Conservation (phyloP, 202 grass and related monocot genomes). For the Brachypodium distachyon region DNA sequence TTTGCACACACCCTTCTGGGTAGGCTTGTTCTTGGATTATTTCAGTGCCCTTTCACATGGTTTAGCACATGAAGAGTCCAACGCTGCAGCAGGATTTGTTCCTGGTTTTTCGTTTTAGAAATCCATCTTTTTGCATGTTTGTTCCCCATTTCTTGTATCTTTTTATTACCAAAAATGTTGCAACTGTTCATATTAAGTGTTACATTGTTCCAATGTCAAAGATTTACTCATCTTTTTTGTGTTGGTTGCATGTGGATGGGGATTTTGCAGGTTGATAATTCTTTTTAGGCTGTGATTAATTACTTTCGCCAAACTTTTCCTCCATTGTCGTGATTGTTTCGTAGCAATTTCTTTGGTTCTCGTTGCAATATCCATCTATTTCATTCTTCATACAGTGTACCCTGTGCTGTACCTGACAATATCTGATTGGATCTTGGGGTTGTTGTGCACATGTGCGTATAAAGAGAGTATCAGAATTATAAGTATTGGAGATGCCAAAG, state of each 20-base stretch:
- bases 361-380: not conserved
- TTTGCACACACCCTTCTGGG: too few relatives aligned
- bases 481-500: not conserved
- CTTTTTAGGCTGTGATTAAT: not conserved
- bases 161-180: not conserved
- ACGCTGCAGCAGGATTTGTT: not conserved
- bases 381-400: not conserved
- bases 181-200: not conserved
- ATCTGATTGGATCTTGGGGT: not conserved
- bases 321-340: not conserved
- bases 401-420: not conserved
- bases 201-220: not conserved
- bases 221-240: not conserved
- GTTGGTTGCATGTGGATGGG: not conserved
- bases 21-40: not conserved
- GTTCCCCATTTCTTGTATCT: not conserved
- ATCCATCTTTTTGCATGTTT: not conserved
- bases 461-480: not conserved
- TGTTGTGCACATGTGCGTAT: not conserved
- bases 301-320: not conserved
- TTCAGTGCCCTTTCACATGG: not conserved
- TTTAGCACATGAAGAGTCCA: not conserved
- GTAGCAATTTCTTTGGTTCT: not conserved
- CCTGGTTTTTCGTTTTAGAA: not conserved
- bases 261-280: not conserved